Evolutionary conservation across 371 early-diverging fungal genomes (phyloP).

Genomic region (Rhizopus delemar): DNA sequence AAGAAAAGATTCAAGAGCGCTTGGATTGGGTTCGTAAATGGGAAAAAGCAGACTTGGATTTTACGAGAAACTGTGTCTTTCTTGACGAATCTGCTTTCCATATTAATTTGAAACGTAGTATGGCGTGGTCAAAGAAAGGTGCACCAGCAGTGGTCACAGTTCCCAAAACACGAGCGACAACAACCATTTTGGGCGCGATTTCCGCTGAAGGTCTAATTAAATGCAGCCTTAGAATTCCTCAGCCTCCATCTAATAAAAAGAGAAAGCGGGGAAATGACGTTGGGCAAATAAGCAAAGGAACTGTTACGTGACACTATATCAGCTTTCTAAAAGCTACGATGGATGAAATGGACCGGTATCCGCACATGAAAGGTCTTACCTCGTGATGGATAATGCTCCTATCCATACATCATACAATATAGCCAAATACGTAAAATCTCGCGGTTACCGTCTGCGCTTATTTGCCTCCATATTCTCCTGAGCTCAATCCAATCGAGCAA

Average conservation of each 20-base stretch:
- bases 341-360: constrained; percentile 25
- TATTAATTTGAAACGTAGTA: constrained; percentile 5
- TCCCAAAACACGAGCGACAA: constrained; percentile 2
- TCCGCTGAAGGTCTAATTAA: constrained; percentile 8
- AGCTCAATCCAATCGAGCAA: constrained; percentile 24
- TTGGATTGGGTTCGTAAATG: constrained; percentile 2
- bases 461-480: constrained; percentile 19
- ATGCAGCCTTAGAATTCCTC: constrained; percentile 9
- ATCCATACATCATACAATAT: constrained; percentile 17
- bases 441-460: constrained; percentile 16
- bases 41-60: not conserved
- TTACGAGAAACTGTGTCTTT: constrained; percentile 1
- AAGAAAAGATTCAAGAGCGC: constrained; percentile 2
- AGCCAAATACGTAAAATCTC: constrained; percentile 17
- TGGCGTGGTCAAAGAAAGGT: too few relatives aligned
- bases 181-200: constrained; percentile 1
- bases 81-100: constrained; percentile 5
- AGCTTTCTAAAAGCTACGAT: constrained; percentile 19
- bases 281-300: constrained; percentile 20
- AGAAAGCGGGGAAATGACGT: constrained; percentile 4
- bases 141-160: too few relatives aligned
- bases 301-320: constrained; percentile 19
- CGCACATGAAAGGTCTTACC: constrained; percentile 20
- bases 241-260: constrained; percentile 10
- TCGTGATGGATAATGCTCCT: constrained; percentile 23